Evolutionary conservation across 495 filamentous ascomycete species (phyloP).

Genomic region (Lasiosphaeriaceae sp.): DNA sequence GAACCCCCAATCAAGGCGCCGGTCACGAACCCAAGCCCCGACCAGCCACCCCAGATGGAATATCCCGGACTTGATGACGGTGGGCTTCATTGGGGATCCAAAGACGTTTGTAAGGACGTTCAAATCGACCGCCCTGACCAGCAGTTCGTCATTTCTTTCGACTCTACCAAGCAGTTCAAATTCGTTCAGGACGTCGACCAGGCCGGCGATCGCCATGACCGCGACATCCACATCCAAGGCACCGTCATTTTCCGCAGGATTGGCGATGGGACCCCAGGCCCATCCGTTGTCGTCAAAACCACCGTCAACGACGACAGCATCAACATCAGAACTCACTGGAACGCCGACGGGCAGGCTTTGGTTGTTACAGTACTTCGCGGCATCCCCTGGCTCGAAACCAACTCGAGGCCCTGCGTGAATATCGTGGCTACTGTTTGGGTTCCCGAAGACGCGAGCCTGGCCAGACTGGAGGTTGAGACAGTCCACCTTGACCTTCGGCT

Average conservation of each 20-base stretch:
- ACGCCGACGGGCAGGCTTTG: slow-evolving; percentile 27
- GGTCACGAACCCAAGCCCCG: background rate
- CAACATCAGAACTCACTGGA: slow-evolving; percentile 23
- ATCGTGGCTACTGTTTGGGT: slow-evolving; percentile 41
- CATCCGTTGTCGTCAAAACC: slow-evolving; percentile 35
- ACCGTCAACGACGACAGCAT: slow-evolving; percentile 35
- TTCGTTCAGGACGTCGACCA: slow-evolving; percentile 22
- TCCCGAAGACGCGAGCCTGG: slow-evolving; percentile 28
- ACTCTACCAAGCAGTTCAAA: slow-evolving; percentile 22
- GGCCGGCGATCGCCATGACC: slow-evolving; percentile 12
- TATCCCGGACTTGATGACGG: slow-evolving; percentile 21
- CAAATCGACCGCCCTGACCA: slow-evolving; percentile 28
- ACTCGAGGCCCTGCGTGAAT: slow-evolving; percentile 32
- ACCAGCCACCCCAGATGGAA: slow-evolving; percentile 14
- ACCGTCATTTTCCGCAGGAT: slow-evolving; percentile 35
- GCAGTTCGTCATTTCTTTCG: slow-evolving; percentile 29
- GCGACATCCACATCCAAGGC: slow-evolving; percentile 32
- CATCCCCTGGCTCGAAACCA: slow-evolving; percentile 20
- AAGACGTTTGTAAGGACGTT: slow-evolving; percentile 22
- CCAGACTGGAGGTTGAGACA: slow-evolving; percentile 21
- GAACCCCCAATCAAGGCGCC: background rate
- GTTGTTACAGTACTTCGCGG: slow-evolving; percentile 28
- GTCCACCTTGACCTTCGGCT: slow-evolving; percentile 38
- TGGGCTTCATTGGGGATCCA: slow-evolving; percentile 11
- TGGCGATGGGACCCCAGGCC: slow-evolving; percentile 15